Conservation (phyloP, 106 monocot species). For the Dendrobium huoshanense region DNA sequence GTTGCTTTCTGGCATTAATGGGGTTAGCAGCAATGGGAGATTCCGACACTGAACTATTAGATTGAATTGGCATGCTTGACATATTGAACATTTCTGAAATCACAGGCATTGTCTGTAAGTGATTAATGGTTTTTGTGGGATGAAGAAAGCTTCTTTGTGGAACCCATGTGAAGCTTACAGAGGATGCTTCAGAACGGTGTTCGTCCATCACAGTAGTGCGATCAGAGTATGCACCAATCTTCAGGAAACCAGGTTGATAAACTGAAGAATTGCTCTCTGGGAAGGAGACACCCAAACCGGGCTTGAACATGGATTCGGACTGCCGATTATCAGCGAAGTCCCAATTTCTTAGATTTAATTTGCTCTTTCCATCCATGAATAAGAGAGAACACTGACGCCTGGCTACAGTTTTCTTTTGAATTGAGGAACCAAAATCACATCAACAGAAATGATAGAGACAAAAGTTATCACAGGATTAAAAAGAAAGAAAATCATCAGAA, state of each 20-base stretch:
- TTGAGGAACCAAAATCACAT: background rate
- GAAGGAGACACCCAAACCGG: constrained; percentile 9
- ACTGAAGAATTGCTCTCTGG: constrained; percentile 19
- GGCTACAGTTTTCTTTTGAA: background rate
- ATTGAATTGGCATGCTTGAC: too few relatives aligned
- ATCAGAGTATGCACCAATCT: constrained; percentile 32
- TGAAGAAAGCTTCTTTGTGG: constrained; percentile 38
- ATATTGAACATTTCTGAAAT: constrained; percentile 15
- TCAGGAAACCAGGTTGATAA: constrained; percentile 34
- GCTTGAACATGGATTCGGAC: constrained; percentile 15
- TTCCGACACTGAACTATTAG: background rate
- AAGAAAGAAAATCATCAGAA: too few relatives aligned
- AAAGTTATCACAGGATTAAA: background rate
- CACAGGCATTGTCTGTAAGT: constrained; percentile 11
- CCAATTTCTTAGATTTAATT: constrained; percentile 39
- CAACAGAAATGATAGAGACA: too few relatives aligned
- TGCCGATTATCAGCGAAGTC: constrained; percentile 37
- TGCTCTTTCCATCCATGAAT: constrained; percentile 45
- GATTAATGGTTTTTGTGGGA: constrained; percentile 11
- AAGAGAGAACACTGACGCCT: background rate
- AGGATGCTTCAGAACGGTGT: constrained; percentile 8
- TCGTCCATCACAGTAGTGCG: constrained; percentile 15
- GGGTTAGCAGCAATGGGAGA: constrained; percentile 17
- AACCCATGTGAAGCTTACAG: constrained; percentile 50
- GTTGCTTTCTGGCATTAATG: constrained; percentile 23